phyloP scores from a whole-genome alignment of 2,329 filamentous ascomycete genomes.

The Trichoderma sp. region DNA sequence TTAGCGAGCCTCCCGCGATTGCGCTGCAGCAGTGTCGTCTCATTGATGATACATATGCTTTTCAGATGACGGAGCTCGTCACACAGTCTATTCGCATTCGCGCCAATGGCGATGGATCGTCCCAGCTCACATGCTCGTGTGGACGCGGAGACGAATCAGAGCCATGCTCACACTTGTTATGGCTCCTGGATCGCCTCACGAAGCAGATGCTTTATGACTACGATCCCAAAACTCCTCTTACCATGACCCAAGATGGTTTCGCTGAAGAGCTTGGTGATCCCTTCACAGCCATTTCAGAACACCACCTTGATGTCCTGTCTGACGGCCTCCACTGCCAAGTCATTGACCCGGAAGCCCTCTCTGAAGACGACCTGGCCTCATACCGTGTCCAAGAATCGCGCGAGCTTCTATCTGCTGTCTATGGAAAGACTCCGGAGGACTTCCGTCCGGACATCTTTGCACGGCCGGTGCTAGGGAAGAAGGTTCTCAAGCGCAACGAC shows the following conservation, averaged over 20 bases:
- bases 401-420: constrained; percentile 53
- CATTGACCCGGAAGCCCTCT: constrained; percentile 35
- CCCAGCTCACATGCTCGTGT: constrained; percentile 51
- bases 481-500: constrained; percentile 47
- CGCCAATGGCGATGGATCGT: constrained; percentile 40
- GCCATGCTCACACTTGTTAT: constrained; percentile 55
- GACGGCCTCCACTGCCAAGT: constrained; percentile 53
- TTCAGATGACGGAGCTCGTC: constrained; percentile 57
- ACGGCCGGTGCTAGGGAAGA: constrained; percentile 32
- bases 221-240: constrained; percentile 42
- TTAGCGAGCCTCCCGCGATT: constrained; percentile 51
- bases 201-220: constrained; percentile 48
- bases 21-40: constrained; percentile 52
- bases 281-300: constrained; percentile 51
- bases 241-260: constrained; percentile 46
- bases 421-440: constrained; percentile 40
- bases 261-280: constrained; percentile 50
- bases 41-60: constrained; percentile 52
- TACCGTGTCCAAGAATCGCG: constrained; percentile 51
- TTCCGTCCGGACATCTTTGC: constrained; percentile 52
- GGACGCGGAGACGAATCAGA: constrained; percentile 26
- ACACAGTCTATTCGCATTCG: constrained; percentile 55
- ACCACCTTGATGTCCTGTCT: constrained; percentile 54
- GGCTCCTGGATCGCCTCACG: constrained; percentile 56
- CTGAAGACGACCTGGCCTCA: constrained; percentile 34